A percentile compares a stretch with the other conserved stretches of the same genome.
phyloP scores from a whole-genome alignment of 2,329 filamentous ascomycete species.

The Bimuria novae-zelandiae region DNA sequence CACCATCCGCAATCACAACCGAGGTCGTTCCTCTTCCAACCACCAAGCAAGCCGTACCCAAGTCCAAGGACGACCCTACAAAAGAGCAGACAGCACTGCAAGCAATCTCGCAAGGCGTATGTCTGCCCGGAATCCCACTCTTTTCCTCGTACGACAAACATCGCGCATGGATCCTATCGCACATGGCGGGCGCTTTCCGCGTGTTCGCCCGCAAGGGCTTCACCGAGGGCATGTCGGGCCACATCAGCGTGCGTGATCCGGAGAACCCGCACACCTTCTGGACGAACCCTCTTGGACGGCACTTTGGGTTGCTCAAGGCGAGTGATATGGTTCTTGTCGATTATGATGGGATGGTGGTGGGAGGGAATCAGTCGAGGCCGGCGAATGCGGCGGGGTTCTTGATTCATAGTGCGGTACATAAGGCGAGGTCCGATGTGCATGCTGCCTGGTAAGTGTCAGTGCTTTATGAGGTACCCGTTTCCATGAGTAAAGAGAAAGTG shows the following conservation, averaged over 20 bases:
- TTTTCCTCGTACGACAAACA: conserved; percentile 60
- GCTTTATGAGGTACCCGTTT: too few species aligned
- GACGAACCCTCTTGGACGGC: conserved; percentile 69
- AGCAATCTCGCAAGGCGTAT: conserved; percentile 53
- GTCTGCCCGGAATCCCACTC: conserved; percentile 59
- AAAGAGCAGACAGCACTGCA: conserved; percentile 43
- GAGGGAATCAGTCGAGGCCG: conserved; percentile 63
- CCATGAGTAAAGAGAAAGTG: too few species aligned
- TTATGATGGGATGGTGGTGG: conserved; percentile 65
- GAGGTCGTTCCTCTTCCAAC: conserved; percentile 14
- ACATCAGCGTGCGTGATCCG: conserved; percentile 70
- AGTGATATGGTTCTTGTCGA: conserved; percentile 71
- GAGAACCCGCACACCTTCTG: conserved; percentile 66
- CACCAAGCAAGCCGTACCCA: conserved; percentile 26
- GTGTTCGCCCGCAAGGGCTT: conserved; percentile 69
- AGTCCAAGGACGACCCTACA: conserved; percentile 23
- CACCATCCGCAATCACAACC: conserved; percentile 34
- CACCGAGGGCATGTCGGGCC: conserved; percentile 70
- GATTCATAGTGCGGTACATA: conserved; percentile 72
- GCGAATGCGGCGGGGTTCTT: conserved; percentile 71
- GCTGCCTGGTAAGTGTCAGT: conserved; percentile 62
- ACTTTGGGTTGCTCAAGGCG: conserved; percentile 68
- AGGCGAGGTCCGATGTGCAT: conserved; percentile 66
- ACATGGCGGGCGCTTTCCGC: conserved; percentile 70
- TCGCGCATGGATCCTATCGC: conserved; percentile 66